Conservation (phyloP, 2,329 filamentous ascomycete species). For the Clarireedia sp. region DNA sequence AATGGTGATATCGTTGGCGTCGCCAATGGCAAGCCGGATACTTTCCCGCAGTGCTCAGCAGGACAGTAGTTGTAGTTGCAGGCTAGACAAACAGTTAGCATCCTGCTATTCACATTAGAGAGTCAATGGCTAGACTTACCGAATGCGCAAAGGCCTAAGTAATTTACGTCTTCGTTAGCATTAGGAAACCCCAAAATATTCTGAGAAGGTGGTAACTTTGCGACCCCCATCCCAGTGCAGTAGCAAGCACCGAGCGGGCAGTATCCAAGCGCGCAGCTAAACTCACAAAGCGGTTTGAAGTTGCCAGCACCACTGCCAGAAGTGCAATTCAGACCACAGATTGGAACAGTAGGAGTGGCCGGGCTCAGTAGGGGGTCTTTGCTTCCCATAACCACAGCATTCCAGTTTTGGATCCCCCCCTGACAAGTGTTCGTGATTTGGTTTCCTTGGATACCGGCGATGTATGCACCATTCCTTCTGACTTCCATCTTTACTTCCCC, state of each 20-base stretch:
- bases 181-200: background rate
- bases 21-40: background rate
- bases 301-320: constrained; percentile 26
- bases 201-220: background rate
- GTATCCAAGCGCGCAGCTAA: constrained; percentile 20
- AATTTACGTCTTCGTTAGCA: background rate
- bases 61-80: constrained; percentile 2
- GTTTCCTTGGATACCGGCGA: background rate
- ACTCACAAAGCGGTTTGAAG: constrained; percentile 31
- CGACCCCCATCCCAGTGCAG: background rate
- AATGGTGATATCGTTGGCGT: constrained; percentile 1
- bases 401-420: background rate
- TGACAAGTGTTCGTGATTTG: background rate
- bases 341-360: background rate
- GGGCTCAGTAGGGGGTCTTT: background rate
- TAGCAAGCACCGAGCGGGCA: constrained; percentile 12
- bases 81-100: too few species aligned
- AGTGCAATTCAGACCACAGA: constrained; percentile 9
- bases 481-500: background rate
- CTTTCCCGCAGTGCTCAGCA: background rate
- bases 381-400: background rate
- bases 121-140: too few species aligned
- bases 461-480: background rate
- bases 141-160: background rate
- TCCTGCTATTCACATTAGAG: too few species aligned